Evolutionary conservation across 1,139 yeast species (phyloP).

Genomic region (Scheffersomyces lignicola): DNA sequence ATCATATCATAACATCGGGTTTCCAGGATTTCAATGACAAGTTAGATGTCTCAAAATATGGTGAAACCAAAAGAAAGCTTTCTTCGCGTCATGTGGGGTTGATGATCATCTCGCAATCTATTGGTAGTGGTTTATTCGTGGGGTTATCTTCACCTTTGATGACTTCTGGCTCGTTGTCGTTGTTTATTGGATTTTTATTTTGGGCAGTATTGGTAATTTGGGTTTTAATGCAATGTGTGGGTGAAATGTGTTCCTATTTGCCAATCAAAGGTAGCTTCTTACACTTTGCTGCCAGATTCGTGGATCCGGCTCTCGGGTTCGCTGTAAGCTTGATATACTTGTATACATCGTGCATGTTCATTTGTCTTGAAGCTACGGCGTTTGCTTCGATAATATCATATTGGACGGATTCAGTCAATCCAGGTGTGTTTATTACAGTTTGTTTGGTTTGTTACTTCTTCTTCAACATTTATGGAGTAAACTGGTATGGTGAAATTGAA

Average conservation of each 20-base stretch:
- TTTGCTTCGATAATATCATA: slow-evolving; percentile 35
- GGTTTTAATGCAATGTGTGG: slow-evolving; percentile 43
- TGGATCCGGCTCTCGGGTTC: slow-evolving; percentile 43
- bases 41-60: slow-evolving; percentile 32
- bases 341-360: slow-evolving; percentile 37
- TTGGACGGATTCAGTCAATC: slow-evolving; percentile 36
- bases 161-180: slow-evolving; percentile 37
- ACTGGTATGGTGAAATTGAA: slow-evolving; percentile 43
- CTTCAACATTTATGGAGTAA: slow-evolving; percentile 36
- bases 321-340: slow-evolving; percentile 37
- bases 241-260: slow-evolving; percentile 41
- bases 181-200: slow-evolving; percentile 34
- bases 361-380: slow-evolving; percentile 39
- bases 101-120: slow-evolving; percentile 53
- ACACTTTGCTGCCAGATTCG: slow-evolving; percentile 39
- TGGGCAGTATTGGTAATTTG: slow-evolving; percentile 37
- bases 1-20: slow-evolving; percentile 16
- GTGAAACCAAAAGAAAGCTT: slow-evolving; percentile 38
- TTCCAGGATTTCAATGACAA: slow-evolving; percentile 34
- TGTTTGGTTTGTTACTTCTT: slow-evolving; percentile 27
- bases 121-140: slow-evolving; percentile 50
- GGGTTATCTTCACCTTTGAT: slow-evolving; percentile 36
- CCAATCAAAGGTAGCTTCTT: slow-evolving; percentile 41
- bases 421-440: slow-evolving; percentile 38
- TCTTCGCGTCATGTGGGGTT: slow-evolving; percentile 47